These are phyloP conservation scores for Ceriops zippeliana DNA, from an alignment of 345 rosid genomes.

Conservation along the genomic window DNA sequence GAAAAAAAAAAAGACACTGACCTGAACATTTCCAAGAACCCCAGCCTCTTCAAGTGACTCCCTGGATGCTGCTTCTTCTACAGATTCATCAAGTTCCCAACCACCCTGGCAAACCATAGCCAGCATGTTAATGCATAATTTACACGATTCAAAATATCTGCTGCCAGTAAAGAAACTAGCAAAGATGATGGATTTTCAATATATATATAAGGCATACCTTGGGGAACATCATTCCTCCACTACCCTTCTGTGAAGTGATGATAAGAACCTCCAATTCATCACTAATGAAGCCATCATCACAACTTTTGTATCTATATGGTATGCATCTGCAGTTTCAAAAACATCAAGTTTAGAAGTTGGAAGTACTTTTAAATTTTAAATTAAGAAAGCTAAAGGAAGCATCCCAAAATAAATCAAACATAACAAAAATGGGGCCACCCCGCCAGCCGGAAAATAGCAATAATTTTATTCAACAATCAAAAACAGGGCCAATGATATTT, in stretches of 20 bases:
- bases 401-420: not conserved
- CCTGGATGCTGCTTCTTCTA: conserved; percentile 70
- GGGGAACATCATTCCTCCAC: conserved; percentile 78
- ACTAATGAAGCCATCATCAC: conserved; percentile 26
- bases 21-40: conserved; percentile 73
- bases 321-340: conserved; percentile 49
- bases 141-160: not conserved
- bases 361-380: not conserved
- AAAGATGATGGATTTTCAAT: no score
- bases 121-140: conserved; percentile 2
- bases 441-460: no score
- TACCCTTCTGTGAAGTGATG: conserved; percentile 69
- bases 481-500: no score
- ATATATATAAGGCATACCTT: conserved; percentile 41
- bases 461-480: no score
- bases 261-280: conserved; percentile 66
- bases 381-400: not conserved
- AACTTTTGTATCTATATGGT: conserved; percentile 59
- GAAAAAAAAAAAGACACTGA: conserved; percentile 9
- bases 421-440: not conserved
- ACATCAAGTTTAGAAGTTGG: not conserved
- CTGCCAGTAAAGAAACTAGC: no score
- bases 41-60: conserved; percentile 89
- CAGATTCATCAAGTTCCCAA: conserved; percentile 90
- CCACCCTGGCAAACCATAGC: conserved; percentile 53